A percentile compares a stretch with the other conserved stretches of the same genome.
phyloP scores from a whole-genome alignment of 176 grass and related monocot genomes.

The Pontederia crassipes region DNA sequence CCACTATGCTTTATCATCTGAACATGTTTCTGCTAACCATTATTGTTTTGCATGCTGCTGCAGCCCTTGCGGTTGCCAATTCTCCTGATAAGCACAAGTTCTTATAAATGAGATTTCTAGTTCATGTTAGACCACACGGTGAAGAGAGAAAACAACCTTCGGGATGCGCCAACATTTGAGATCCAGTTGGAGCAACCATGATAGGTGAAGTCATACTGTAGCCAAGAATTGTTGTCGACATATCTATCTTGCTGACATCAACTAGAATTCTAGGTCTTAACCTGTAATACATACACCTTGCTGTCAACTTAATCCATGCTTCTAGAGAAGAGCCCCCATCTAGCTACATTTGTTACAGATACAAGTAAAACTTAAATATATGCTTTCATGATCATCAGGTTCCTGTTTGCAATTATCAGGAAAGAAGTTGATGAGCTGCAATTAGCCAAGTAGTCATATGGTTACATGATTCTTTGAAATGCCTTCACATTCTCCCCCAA shows the following conservation, averaged over 20 bases:
- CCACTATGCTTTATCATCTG: no score
- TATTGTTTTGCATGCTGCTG: conserved; percentile 66
- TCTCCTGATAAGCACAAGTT: conserved; percentile 46
- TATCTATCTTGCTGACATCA: conserved; percentile 77
- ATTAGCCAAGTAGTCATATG: not conserved
- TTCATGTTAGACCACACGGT: not conserved
- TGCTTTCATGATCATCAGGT: not conserved
- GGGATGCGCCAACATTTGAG: conserved; percentile 57
- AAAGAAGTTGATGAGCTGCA: not conserved
- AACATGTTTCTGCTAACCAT: conserved; percentile 26
- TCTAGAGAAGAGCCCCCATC: no score
- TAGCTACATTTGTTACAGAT: no score
- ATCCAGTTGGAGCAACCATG: conserved; percentile 55
- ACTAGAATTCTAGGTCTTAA: conserved; percentile 76
- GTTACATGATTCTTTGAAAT: conserved; percentile 64
- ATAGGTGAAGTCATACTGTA: conserved; percentile 61
- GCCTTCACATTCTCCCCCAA: conserved; percentile 75
- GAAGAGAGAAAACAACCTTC: conserved; percentile 34
- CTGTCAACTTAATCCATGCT: no score
- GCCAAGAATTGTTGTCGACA: conserved; percentile 63
- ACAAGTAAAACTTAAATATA: no score
- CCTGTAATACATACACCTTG: conserved; percentile 21
- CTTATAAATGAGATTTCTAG: conserved; percentile 8
- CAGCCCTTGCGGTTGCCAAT: conserved; percentile 74
- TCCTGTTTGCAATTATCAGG: not conserved